Evolutionary conservation across 352 stramenopile genomes (phyloP), one percentile per base, ranked within the genome.

Genomic region (Pythium rhizo-oryzae): DNA sequence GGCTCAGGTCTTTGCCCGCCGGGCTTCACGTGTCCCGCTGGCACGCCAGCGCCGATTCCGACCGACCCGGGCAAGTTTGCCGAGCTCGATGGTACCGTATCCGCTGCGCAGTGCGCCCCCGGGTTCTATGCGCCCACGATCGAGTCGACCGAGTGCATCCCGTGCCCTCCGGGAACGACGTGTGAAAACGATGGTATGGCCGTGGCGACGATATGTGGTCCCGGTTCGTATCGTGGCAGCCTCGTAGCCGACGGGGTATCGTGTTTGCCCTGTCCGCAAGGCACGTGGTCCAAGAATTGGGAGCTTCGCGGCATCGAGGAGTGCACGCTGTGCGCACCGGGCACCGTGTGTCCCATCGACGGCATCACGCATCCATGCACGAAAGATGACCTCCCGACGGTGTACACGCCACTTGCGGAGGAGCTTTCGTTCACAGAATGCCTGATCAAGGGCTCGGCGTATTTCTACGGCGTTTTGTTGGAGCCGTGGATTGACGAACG

Each of bases 271-370:
- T 99, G 92, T 77, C 92, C 96, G 13, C 88, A 98, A 76, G 97
- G 97, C 8, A 99, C 93, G 12, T 99, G 97, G 97, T 98, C 91
- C 18, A 99, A 99, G 78, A 99, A 99, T 78, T 99, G 96, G 95
- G 94, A 98, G 54, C 75, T 99, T 3, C 87, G 96, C 55, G 90
- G 97, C 23, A 85, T 96, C 35, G 84, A 92, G 33, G 94, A 99
- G 69, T 99, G 97, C 75, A 92, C 82, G 8, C 78, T 85, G 24
- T 99, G 96, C 79, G 85, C 96, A 0, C 91, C 97, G 8, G 96
- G 96, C 15, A 84, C 91, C 0, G 92, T 99, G 3, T 99, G 97
- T 62, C 86, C 93, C 12, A 90, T 98, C 24, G 96, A 99, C 61
- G 96, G 95, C 12, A 99, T 99, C 80, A 98, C 92, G 13, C 85